Evolutionary conservation across 2,329 filamentous ascomycete genomes (phyloP).

Genomic region (Amylocarpus encephaloides): DNA sequence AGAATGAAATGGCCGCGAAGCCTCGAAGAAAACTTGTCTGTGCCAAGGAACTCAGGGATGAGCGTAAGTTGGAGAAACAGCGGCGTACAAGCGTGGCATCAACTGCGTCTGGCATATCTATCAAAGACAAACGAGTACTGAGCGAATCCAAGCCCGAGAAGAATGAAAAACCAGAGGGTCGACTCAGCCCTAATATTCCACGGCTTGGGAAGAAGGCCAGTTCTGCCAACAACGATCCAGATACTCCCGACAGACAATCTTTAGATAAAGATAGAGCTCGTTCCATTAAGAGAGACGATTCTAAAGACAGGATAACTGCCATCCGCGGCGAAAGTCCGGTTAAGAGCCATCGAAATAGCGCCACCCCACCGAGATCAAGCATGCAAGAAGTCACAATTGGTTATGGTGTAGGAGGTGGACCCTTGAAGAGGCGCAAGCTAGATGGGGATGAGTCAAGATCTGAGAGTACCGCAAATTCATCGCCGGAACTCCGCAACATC

Average conservation of each 20-base stretch:
- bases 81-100: conserved; percentile 53
- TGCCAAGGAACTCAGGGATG: conserved; percentile 54
- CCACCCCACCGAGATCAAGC: conserved; percentile 45
- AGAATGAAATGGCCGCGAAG: conserved; percentile 46
- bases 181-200: conserved; percentile 19
- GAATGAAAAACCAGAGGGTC: conserved; percentile 36
- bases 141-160: conserved; percentile 43
- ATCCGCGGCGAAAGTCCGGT: conserved; percentile 44
- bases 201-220: conserved; percentile 14
- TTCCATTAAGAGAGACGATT: conserved; percentile 55
- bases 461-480: conserved; percentile 23
- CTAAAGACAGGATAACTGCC: conserved; percentile 45
- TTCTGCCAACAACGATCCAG: conserved; percentile 15
- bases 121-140: conserved; percentile 43
- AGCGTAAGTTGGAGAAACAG: conserved; percentile 45
- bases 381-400: conserved; percentile 40
- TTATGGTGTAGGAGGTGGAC: conserved; percentile 46
- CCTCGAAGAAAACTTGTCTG: conserved; percentile 58
- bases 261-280: conserved; percentile 45
- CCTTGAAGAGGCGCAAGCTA: conserved; percentile 51
- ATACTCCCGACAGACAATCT: conserved; percentile 21
- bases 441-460: conserved; percentile 39
- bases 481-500: conserved; percentile 23
- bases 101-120: conserved; percentile 43
- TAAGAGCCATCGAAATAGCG: conserved; percentile 55